These are phyloP conservation scores for Sordaria brevicollis DNA, from an alignment of 495 filamentous ascomycete genomes.

Conservation along the genomic window DNA sequence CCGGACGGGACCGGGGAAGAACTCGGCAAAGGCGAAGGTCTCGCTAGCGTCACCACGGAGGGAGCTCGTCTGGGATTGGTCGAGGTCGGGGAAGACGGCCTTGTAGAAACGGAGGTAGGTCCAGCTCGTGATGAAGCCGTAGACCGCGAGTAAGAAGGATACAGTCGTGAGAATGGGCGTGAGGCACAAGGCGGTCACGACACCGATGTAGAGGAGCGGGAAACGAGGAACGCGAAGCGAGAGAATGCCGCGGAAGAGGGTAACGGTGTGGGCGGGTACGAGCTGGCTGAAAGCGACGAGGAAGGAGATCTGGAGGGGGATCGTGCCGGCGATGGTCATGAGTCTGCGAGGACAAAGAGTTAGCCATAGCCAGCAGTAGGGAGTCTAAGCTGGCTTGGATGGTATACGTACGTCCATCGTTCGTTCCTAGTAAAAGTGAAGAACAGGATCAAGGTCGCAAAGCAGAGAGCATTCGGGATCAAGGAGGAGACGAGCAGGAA, in stretches of 20 bases:
- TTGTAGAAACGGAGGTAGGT: slow-evolving; percentile 95
- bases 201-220: slow-evolving; percentile 72
- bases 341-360: slow-evolving; percentile 36
- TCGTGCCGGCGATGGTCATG: slow-evolving; percentile 74
- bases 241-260: slow-evolving; percentile 74
- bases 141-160: slow-evolving; percentile 68
- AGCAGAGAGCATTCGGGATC: slow-evolving; percentile 68
- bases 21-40: slow-evolving; percentile 88
- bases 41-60: slow-evolving; percentile 85
- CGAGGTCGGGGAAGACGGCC: slow-evolving; percentile 49
- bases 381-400: not conserved
- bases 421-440: slow-evolving; percentile 60
- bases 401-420: slow-evolving; percentile 52
- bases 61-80: slow-evolving; percentile 50
- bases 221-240: slow-evolving; percentile 87
- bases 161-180: slow-evolving; percentile 77
- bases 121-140: slow-evolving; percentile 83
- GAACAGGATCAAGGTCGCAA: slow-evolving; percentile 60
- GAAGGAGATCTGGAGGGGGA: slow-evolving; percentile 85
- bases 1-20: slow-evolving; percentile 84
- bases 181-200: slow-evolving; percentile 65
- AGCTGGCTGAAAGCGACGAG: slow-evolving; percentile 98
- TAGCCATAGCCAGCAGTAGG: slow-evolving; percentile 7
- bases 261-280: slow-evolving; percentile 95
- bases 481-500: slow-evolving; percentile 71